A percentile compares a stretch with the other conserved stretches of the same genome.
Conservation (phyloP, 306 rosid genomes). For the Medicago ruthenica region DNA sequence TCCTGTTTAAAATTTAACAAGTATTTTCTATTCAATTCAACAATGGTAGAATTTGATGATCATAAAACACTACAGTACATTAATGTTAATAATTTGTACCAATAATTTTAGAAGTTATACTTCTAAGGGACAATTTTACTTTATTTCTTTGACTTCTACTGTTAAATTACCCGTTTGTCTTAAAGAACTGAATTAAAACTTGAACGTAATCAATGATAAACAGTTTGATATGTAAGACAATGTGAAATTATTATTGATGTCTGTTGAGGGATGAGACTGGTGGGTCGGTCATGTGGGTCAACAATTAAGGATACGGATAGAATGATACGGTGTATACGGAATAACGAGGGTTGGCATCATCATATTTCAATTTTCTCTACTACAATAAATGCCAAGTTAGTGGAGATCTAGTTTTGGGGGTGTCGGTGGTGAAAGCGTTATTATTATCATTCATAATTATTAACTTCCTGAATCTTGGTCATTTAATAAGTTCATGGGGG, state of each 20-base stretch:
- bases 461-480: slow-evolving; percentile 25
- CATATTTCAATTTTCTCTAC: slow-evolving; percentile 36
- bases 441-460: slow-evolving; percentile 8
- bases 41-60: background rate
- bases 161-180: background rate
- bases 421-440: slow-evolving; percentile 72
- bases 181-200: slow-evolving; percentile 17
- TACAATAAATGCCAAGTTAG: slow-evolving; percentile 46
- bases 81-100: background rate
- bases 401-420: slow-evolving; percentile 39
- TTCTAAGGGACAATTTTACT: background rate
- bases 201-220: background rate
- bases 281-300: slow-evolving; percentile 42
- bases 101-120: background rate
- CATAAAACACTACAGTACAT: slow-evolving; percentile 5
- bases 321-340: slow-evolving; percentile 78
- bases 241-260: slow-evolving; percentile 19
- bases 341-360: slow-evolving; percentile 16
- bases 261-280: slow-evolving; percentile 17
- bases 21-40: background rate
- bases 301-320: slow-evolving; percentile 43
- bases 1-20: slow-evolving; percentile 52
- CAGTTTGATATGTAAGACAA: slow-evolving; percentile 1
- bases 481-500: slow-evolving; percentile 58
- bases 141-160: background rate